Base-by-base conservation (phyloP, 345 rosid species). In the Eutrema heterophyllum region DNA sequence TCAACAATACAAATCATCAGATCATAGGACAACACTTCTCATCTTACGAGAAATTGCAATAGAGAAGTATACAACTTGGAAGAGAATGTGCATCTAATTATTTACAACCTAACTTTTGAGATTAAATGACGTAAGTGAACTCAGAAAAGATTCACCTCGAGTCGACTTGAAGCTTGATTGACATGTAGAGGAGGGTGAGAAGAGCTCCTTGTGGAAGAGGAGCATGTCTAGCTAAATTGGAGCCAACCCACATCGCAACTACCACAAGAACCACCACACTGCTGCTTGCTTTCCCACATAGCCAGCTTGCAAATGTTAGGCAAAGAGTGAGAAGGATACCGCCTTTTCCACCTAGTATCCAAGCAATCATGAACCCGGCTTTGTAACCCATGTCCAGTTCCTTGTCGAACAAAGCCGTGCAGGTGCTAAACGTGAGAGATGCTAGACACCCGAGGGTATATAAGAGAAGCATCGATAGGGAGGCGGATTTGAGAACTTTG, bases 171-270 rank as follows among this genome's bases (percentile, higher is more conserved):
- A 93, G 87, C 83, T 89, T 94, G 61, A 94, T 86, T 6, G 97
- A 91, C 96, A 91, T 89, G 81, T 88, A 89, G 68, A 94, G 73
- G 32, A 94, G 90, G 0, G 90, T 71, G 45, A 91, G 86, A 29
- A 94, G 87, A 51, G 95, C 97, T 38, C 97, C 95, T 62, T 89
- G 94, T 2, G 97, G 98, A 67, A 91, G 81, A 29, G 93, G 97
- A 30, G 87, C 96, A 82, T 62, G 82, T 74, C 92, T 87, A 6
- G 96, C 97, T 52, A 91, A 81, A 82, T 80, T 83, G 27, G 93
- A 84, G 14, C 87, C 91, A 18, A 91, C 78, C 98, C 97, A 91
- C 90, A 84, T 81, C 1, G 96, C 97, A 9, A 91, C 81, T 9
- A 82, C 85, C 57, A 82, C 79, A 50, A 88, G 78, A 75, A 74